phyloP scores from a whole-genome alignment of 73 alveolate genomes.

The Stentor roeselii region DNA sequence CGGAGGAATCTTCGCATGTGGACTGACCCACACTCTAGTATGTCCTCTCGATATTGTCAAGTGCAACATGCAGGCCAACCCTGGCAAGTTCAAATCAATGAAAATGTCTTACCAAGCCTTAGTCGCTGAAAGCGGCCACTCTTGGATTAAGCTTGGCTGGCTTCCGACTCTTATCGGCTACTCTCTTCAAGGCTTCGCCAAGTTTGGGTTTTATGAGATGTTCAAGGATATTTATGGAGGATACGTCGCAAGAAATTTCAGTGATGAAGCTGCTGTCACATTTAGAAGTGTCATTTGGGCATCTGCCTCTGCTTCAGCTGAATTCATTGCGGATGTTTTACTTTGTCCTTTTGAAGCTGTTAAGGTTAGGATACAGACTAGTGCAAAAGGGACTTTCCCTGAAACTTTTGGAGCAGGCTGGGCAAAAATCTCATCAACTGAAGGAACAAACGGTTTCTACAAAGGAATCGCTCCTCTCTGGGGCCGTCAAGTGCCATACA shows the following conservation, averaged over 20 bases:
- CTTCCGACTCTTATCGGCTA: conserved; percentile 86
- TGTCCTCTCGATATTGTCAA: conserved; percentile 84
- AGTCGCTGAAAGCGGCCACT: conserved; percentile 53
- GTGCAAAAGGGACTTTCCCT: conserved; percentile 67
- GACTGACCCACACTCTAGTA: conserved; percentile 84
- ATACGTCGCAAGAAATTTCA: not conserved
- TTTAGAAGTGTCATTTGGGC: conserved; percentile 80
- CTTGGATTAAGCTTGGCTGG: conserved; percentile 92
- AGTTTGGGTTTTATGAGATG: conserved; percentile 92
- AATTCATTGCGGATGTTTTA: conserved; percentile 79
- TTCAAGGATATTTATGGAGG: conserved; percentile 89
- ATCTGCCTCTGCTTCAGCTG: conserved; percentile 85
- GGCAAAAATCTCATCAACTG: conserved; percentile 40
- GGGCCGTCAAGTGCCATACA: conserved; percentile 88
- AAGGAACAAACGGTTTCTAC: conserved; percentile 79
- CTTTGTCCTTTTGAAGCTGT: conserved; percentile 87
- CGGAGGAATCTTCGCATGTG: conserved; percentile 90
- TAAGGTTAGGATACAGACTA: conserved; percentile 82
- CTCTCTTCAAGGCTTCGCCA: conserved; percentile 82
- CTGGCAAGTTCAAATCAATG: conserved; percentile 21
- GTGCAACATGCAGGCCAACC: conserved; percentile 77
- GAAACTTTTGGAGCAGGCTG: conserved; percentile 53
- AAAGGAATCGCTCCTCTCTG: conserved; percentile 87
- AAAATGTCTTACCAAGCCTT: conserved; percentile 52
- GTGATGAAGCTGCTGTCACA: conserved; percentile 72